Base-by-base conservation (phyloP, 805 yeast genomes). In the Starmerella bombicola region DNA sequence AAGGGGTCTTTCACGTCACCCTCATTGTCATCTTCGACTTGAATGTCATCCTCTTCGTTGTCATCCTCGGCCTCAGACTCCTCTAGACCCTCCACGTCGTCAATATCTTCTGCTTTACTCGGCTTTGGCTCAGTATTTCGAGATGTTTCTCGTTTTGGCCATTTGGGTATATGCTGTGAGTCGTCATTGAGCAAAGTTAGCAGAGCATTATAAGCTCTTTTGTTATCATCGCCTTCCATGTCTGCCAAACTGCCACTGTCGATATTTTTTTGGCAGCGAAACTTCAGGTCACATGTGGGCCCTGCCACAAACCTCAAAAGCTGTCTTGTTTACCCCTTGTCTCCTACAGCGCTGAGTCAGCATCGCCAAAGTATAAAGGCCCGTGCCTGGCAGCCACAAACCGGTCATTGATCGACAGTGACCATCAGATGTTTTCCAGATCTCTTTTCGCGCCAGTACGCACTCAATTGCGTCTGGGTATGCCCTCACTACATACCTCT, bases 1-100 rank as follows among this genome's bases (percentile, higher is more conserved):
- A 81, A 85, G 0, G 93, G 82, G 60, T 88, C 95, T 6, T 60
- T 56, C 9, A 49, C 39, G 35, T 62, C 65, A 4, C 59, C 66
- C 15, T 62, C 68, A 35, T 60, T 58, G 19, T 62, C 68, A 10
- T 62, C 67, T 5, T 55, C 68, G 4, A 50, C 61, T 10, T 45
- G 51, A 19, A 61, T 64, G 28, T 67, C 59, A 21, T 41, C 59
- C 25, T 40, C 50, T 2, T 44, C 49, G 9, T 40, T 45, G 7
- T 48, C 57, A 9, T 41, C 42, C 3, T 42, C 51, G 4, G 29
- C 45, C 12, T 30, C 36, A 5, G 16, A 46, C 10, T 35, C 48
- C 26, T 39, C 67, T 4, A 22, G 8, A 54, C 62, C 16, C 46
- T 57, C 33, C 53, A 65, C 15, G 10, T 33, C 40, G 45, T 57